Base-by-base conservation (phyloP, 2,329 filamentous ascomycete species). In the Arthrinium phaeospermum region DNA sequence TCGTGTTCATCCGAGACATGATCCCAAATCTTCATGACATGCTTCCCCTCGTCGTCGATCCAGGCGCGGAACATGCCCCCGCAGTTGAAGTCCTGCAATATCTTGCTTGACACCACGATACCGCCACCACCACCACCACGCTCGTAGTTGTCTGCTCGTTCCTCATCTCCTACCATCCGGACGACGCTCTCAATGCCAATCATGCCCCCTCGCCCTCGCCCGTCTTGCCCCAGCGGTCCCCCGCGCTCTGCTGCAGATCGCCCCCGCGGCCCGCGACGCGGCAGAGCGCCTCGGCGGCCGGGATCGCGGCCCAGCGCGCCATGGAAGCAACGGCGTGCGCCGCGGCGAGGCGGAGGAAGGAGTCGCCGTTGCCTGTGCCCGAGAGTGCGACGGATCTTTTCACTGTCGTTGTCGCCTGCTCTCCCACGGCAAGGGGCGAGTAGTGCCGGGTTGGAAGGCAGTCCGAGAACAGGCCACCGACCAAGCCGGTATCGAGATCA, bases 61-160 rank as follows among this genome's bases (percentile, higher is more conserved):
- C 92, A 96, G 0, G 94, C 94, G 27, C 94, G 88, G 79, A 95
- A 96, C 93, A 98, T 95, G 0, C 95, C 95, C 5, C 91, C 93
- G 76, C 93, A 96, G 79, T 98, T 97, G 80, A 92, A 95, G 77
- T 95, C 93, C 80, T 91, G 92, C 22, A 95, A 83, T 7, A 97
- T 86, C 70, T 88, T 85, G 1, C 84, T 84, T 19, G 83, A 78
- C 1, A 81, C 80, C 22, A 49, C 12, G 19, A 10, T 49, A 22
- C 19, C 12, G 47, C 47, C 22, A 10, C 47, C n/a, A 22, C 46
- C 22, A 7, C 47, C 10, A 22, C 46, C 46, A n/a, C 8, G 46
- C 46, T 16, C 19, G 8, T 22, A 6, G 1, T 83, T 82, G 1
- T 87, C 79, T 6, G 85, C 77, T n/a, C 75, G 75, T 0, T 86